Evolutionary conservation across 2,329 filamentous ascomycete genomes (phyloP).

Genomic region (Penicillium decumbens): DNA sequence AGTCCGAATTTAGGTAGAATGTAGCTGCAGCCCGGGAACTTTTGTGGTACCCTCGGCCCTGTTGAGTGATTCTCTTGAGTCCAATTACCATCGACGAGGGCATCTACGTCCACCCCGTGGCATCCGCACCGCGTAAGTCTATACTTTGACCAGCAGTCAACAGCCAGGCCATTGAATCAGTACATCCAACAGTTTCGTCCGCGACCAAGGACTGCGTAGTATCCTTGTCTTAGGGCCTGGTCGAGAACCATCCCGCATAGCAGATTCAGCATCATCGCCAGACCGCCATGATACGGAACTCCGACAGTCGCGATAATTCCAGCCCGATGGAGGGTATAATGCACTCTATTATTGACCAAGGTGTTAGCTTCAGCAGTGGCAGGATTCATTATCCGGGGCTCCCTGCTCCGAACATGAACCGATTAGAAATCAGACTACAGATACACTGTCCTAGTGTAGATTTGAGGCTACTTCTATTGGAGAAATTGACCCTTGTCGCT

Average conservation of each 20-base stretch:
- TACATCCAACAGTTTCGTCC: background rate
- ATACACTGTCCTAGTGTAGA: background rate
- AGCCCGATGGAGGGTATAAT: background rate
- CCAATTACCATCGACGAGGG: background rate
- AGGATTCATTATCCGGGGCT: background rate
- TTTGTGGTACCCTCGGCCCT: background rate
- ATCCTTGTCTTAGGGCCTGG: slow-evolving; percentile 4
- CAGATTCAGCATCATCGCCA: background rate
- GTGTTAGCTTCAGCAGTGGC: background rate
- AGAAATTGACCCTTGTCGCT: background rate
- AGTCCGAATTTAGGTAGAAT: background rate
- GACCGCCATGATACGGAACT: background rate
- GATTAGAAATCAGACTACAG: slow-evolving; percentile 1
- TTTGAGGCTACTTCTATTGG: background rate
- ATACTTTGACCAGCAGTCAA: background rate
- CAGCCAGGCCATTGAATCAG: background rate
- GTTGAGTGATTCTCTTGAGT: background rate
- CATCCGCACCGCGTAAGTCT: background rate
- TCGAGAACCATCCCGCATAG: slow-evolving; percentile 5
- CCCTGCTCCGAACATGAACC: background rate
- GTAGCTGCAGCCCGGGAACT: background rate
- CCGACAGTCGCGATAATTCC: background rate
- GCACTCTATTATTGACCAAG: background rate
- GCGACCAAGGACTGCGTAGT: background rate
- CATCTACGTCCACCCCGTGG: background rate